These are phyloP conservation scores for Phytophthora citricola DNA, from an alignment of 352 stramenopile species.

Conservation along the genomic window DNA sequence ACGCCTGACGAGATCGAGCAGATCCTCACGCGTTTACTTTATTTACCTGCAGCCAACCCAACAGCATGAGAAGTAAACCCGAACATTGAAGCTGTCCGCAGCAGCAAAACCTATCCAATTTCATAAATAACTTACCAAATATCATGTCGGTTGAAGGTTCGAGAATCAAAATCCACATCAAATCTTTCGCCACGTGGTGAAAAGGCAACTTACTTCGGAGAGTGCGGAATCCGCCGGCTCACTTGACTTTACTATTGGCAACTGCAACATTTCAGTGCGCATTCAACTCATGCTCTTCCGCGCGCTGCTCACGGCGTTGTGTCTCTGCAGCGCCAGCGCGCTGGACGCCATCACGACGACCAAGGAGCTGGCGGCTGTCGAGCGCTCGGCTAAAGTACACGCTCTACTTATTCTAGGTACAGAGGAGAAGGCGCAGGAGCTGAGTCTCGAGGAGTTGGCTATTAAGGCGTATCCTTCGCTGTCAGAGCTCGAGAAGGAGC, in stretches of 20 bases:
- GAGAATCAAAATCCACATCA: conserved; percentile 9
- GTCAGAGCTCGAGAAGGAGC: conserved; percentile 45
- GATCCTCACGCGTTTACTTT: conserved; percentile 27
- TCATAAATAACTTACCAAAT: conserved; percentile 9
- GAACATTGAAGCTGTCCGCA: conserved; percentile 11
- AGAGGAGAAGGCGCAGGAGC: conserved; percentile 21
- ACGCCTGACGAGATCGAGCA: conserved; percentile 21
- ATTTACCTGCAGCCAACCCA: conserved; percentile 9
- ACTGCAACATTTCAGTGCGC: conserved; percentile 13
- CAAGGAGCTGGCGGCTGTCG: conserved; percentile 32
- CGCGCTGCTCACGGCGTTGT: conserved; percentile 22
- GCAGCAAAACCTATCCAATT: conserved; percentile 16
- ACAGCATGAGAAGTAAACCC: not conserved
- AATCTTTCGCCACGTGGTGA: conserved; percentile 37
- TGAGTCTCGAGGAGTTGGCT: conserved; percentile 36
- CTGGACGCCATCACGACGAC: conserved; percentile 37
- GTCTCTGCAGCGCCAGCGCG: conserved; percentile 20
- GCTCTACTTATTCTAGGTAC: conserved; percentile 41
- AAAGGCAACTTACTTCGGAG: not conserved
- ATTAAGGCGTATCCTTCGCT: conserved; percentile 47
- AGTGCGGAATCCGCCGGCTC: conserved; percentile 17
- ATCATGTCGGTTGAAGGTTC: conserved; percentile 19
- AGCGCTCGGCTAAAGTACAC: conserved; percentile 41
- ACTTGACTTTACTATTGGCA: conserved; percentile 22
- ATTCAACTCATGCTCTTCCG: conserved; percentile 23